These are phyloP conservation scores for Pugionium dolabratum DNA, from an alignment of 345 rosid species.

Conservation along the genomic window DNA sequence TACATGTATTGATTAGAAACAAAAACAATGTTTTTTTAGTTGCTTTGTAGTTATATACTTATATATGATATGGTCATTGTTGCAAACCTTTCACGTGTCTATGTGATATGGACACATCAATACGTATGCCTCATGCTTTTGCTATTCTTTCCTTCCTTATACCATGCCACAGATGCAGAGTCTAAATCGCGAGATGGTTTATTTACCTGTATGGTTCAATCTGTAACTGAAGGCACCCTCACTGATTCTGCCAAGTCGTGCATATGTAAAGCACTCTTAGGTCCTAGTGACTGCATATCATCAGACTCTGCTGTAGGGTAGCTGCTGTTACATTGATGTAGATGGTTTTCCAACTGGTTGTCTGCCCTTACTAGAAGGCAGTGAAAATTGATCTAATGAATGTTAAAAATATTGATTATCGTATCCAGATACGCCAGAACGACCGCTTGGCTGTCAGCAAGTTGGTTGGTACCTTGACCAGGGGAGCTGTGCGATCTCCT, in stretches of 20 bases:
- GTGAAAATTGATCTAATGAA: conserved; percentile 12
- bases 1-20: conserved; percentile 7
- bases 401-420: conserved; percentile 22
- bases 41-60: background rate
- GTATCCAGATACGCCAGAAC: conserved; percentile 82
- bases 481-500: conserved; percentile 94
- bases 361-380: background rate
- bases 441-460: conserved; percentile 91
- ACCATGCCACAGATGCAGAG: too few species aligned
- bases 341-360: conserved; percentile 7
- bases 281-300: too few species aligned
- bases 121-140: too few species aligned
- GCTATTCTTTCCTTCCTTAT: too few species aligned
- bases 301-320: too few species aligned
- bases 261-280: too few species aligned
- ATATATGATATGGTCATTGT: background rate
- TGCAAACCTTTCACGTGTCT: background rate
- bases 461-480: conserved; percentile 85
- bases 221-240: background rate
- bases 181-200: background rate
- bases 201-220: background rate
- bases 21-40: conserved; percentile 4
- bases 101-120: too few species aligned
- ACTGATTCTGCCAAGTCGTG: background rate
- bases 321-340: conserved; percentile 12